Conservation (phyloP, 495 filamentous ascomycete species). For the Neurospora intermedia region DNA sequence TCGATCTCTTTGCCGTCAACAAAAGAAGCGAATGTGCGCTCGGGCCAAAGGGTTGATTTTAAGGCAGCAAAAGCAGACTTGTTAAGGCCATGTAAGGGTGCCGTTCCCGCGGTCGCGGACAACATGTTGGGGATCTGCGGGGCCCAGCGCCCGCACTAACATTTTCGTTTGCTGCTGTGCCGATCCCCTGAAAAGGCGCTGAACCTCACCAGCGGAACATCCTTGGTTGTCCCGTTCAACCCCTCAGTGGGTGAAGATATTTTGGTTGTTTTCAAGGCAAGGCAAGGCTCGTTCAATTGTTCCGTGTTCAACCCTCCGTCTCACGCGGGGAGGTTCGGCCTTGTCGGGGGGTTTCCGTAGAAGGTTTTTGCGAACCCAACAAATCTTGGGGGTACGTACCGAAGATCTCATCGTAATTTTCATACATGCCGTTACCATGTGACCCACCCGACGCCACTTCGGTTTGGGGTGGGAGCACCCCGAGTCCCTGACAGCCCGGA, state of each 20-base stretch:
- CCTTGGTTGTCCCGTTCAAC: slow-evolving; percentile 13
- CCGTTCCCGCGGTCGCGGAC: slow-evolving; percentile 15
- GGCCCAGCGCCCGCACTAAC: slow-evolving; percentile 19
- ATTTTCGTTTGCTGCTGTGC: slow-evolving; percentile 5
- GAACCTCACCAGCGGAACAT: not conserved
- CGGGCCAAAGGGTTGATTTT: slow-evolving; percentile 1
- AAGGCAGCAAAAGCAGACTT: not conserved
- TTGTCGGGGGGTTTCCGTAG: not conserved
- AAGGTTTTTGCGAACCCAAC: not conserved
- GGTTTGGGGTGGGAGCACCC: not conserved
- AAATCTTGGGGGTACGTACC: not conserved
- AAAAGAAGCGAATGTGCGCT: slow-evolving; percentile 1
- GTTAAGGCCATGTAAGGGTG: not conserved
- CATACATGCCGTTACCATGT: not conserved
- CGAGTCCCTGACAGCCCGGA: not conserved
- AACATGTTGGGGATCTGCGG: slow-evolving; percentile 35
- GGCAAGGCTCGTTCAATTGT: not conserved
- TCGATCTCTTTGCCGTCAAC: not conserved
- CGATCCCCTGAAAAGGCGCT: not conserved
- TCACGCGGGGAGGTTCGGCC: not conserved
- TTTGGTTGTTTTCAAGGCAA: not conserved
- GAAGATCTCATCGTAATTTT: not conserved
- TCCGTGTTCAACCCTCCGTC: not conserved
- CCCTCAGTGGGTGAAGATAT: not conserved
- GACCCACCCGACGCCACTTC: not conserved